These are phyloP conservation scores for Globisporangium abappressorium DNA, from an alignment of 352 stramenopile species.

Conservation along the genomic window DNA sequence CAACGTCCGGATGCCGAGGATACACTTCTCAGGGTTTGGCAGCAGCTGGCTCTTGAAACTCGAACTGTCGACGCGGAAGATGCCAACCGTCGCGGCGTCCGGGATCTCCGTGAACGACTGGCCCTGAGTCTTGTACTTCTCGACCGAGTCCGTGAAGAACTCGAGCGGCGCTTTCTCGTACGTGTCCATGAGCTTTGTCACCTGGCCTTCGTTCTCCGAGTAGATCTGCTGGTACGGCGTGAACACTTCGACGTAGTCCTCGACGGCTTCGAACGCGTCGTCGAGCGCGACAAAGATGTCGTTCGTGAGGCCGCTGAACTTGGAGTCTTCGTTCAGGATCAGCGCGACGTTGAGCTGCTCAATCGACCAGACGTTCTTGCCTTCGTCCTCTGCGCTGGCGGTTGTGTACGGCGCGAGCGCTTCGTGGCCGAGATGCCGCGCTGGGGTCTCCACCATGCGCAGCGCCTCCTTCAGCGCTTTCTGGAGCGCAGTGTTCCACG, in stretches of 20 bases:
- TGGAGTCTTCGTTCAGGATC: constrained; percentile 81
- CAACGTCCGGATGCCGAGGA: constrained; percentile 75
- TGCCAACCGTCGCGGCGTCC: constrained; percentile 81
- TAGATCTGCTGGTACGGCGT: constrained; percentile 86
- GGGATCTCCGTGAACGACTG: constrained; percentile 86
- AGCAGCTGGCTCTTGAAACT: constrained; percentile 87
- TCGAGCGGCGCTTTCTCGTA: constrained; percentile 76
- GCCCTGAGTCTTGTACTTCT: constrained; percentile 77
- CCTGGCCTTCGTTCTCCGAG: constrained; percentile 79
- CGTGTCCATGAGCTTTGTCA: constrained; percentile 52
- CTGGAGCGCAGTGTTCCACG: constrained; percentile 70
- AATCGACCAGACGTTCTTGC: constrained; percentile 75
- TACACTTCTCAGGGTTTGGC: constrained; percentile 86
- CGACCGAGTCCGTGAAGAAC: constrained; percentile 78
- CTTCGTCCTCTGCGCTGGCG: constrained; percentile 80
- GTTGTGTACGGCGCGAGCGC: constrained; percentile 76
- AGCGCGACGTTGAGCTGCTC: constrained; percentile 76
- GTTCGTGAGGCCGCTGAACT: constrained; percentile 79
- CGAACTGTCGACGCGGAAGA: constrained; percentile 90
- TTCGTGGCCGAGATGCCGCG: constrained; percentile 77
- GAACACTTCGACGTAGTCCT: constrained; percentile 90
- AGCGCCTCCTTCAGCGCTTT: constrained; percentile 82
- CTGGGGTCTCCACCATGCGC: constrained; percentile 85
- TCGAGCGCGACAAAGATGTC: constrained; percentile 84
- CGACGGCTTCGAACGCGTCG: constrained; percentile 74